phyloP scores from a whole-genome alignment of 805 yeast genomes.

The Metschnikowia bowlesiae region DNA sequence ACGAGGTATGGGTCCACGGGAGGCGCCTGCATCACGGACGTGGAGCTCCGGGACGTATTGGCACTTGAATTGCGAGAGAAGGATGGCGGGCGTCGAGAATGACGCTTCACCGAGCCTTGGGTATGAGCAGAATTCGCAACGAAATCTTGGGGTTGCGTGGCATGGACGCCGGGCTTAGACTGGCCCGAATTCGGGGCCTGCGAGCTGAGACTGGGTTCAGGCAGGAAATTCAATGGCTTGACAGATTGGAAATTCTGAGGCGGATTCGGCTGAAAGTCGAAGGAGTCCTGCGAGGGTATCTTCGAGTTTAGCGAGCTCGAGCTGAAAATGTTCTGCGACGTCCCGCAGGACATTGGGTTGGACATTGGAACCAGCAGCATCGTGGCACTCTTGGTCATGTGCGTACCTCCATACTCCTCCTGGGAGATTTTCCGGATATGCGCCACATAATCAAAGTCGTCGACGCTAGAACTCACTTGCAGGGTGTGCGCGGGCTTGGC shows the following conservation, averaged over 20 bases:
- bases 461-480: conserved; percentile 26
- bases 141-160: no score
- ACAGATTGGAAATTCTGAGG: no score
- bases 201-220: no score
- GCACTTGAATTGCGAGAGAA: not conserved
- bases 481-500: not conserved
- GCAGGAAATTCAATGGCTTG: no score
- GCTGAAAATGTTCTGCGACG: not conserved
- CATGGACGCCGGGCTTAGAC: no score
- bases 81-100: not conserved
- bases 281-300: not conserved
- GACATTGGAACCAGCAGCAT: not conserved
- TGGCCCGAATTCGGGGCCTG: no score
- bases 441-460: conserved; percentile 44
- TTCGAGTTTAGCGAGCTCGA: not conserved
- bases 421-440: conserved; percentile 41
- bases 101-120: not conserved
- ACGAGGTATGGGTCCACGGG: conserved; percentile 3
- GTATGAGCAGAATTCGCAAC: no score
- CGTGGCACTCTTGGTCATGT: not conserved
- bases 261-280: not conserved
- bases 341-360: not conserved
- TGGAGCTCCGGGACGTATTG: not conserved
- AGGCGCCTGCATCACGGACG: not conserved
- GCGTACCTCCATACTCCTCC: conserved; percentile 25